Base-by-base conservation (phyloP, 2,329 filamentous ascomycete species). In the Cryphonectria carpinicola region DNA sequence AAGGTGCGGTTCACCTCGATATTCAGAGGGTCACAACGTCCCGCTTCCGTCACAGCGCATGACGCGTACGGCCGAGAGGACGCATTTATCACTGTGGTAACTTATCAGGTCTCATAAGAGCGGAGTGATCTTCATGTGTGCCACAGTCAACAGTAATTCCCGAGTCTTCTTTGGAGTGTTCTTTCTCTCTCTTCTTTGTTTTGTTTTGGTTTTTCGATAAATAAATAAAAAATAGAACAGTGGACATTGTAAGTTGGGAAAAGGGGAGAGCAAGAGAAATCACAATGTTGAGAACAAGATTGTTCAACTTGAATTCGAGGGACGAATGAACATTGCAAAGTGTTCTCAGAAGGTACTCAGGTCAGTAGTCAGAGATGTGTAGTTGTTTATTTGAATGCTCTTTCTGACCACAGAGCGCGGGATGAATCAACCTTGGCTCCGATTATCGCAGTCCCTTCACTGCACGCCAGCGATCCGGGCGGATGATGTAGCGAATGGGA, bases 401-500 rank as follows among this genome's bases (percentile, higher is more conserved):
- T 28, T 14, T 14, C 52, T 8, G n/a, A 56, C 13, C 10, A 28
- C 5, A 56, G 52, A 32, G 52, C 25, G 52, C 32, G 52, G 25
- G 52, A 13, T 39, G 52, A 19, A 32, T 32, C 14, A 22, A 49
- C n/a, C 25, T 32, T 58, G 14, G 54, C 54, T 58, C 54, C 54
- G 54, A 35, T 58, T 3, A 32, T 58, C 54, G 54, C 49, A 54
- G 49, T 10, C 46, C 41, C 22, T 52, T n/a, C 19, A 8, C 52
- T 56, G 61, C 25, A 11, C 6, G 7, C 49, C 14, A 6, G 25
- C 41, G 13, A n/a, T 22, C 52, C 58, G 66, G 66, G 28, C 19
- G 28, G 43, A 32, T 41, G 56, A 60, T 54, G 17, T 37, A 63
- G 71, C 71, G 65, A 72, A 72, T 72, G 22, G 56, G 54, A 52